Percentiles rank a stretch among this genome's conserved stretches.
Evolutionary conservation across 257 asterid species (phyloP).

Genomic region (Mentha longifolia): DNA sequence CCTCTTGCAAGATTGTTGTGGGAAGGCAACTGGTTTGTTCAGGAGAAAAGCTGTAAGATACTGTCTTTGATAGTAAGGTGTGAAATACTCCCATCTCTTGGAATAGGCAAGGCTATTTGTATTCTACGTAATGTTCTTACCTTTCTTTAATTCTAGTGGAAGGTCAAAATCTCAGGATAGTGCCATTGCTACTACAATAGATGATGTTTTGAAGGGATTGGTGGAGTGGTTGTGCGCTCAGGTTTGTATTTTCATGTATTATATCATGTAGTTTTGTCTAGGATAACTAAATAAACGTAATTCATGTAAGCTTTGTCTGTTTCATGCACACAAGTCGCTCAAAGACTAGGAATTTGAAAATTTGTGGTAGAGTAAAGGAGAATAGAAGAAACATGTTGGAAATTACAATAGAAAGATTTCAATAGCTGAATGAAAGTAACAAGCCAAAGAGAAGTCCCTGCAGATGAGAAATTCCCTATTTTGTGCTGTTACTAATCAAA

Average conservation of each 20-base stretch:
- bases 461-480: too few species aligned
- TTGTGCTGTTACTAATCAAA: too few species aligned
- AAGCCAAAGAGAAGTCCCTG: too few species aligned
- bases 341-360: slow-evolving; percentile 8
- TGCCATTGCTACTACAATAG: slow-evolving; percentile 48
- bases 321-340: slow-evolving; percentile 2
- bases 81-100: slow-evolving; percentile 19
- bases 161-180: slow-evolving; percentile 62
- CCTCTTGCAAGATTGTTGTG: slow-evolving; percentile 69
- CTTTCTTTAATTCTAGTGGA: slow-evolving; percentile 56
- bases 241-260: slow-evolving; percentile 47
- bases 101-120: slow-evolving; percentile 11
- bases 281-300: slow-evolving; percentile 6
- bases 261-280: slow-evolving; percentile 10
- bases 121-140: slow-evolving; percentile 27
- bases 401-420: too few species aligned
- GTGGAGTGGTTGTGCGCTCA: slow-evolving; percentile 92
- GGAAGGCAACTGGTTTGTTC: slow-evolving; percentile 93
- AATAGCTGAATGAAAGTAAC: too few species aligned
- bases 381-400: too few species aligned
- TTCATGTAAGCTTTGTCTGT: slow-evolving; percentile 14
- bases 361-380: background rate
- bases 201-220: slow-evolving; percentile 79
- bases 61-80: slow-evolving; percentile 84
- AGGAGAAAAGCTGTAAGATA: slow-evolving; percentile 95